These are phyloP conservation scores for Lipomyces chichibuensis DNA, from an alignment of 805 yeast species.

Conservation along the genomic window DNA sequence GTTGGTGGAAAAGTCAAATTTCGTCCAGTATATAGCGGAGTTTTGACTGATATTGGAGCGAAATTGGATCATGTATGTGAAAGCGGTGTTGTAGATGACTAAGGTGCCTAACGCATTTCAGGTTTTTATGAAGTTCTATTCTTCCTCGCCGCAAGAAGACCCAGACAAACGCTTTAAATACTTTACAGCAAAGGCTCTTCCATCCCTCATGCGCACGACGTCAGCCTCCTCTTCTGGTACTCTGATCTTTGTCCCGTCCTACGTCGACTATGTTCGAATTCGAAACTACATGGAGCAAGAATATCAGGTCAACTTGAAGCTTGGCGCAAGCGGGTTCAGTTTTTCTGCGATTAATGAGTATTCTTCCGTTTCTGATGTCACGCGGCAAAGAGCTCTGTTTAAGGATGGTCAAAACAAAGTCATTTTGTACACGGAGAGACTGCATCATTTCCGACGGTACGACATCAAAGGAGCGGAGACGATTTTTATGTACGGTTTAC, in stretches of 20 bases:
- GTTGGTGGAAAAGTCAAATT: constrained; percentile 46
- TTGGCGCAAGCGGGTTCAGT: constrained; percentile 56
- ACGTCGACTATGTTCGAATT: constrained; percentile 80
- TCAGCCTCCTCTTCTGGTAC: constrained; percentile 65
- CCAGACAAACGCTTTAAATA: constrained; percentile 82
- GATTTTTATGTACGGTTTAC: constrained; percentile 79
- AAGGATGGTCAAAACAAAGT: constrained; percentile 64
- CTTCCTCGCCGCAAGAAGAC: constrained; percentile 57
- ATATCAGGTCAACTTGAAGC: constrained; percentile 50
- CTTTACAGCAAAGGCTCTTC: constrained; percentile 73
- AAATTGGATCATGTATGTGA: constrained; percentile 50
- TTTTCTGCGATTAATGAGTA: constrained; percentile 61
- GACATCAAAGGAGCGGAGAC: constrained; percentile 83
- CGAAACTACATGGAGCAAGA: constrained; percentile 62
- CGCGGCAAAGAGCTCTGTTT: constrained; percentile 72
- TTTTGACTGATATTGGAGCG: constrained; percentile 66
- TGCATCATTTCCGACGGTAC: constrained; percentile 87
- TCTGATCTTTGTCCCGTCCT: constrained; percentile 78
- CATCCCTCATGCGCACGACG: constrained; percentile 64
- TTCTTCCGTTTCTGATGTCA: constrained; percentile 67
- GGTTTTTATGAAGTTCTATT: constrained; percentile 67
- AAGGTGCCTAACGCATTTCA: not conserved
- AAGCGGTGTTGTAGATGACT: not conserved
- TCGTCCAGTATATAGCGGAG: constrained; percentile 54
- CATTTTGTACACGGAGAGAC: constrained; percentile 87